These are phyloP conservation scores for Candida stauntonica DNA, from an alignment of 805 yeast species.

Conservation along the genomic window DNA sequence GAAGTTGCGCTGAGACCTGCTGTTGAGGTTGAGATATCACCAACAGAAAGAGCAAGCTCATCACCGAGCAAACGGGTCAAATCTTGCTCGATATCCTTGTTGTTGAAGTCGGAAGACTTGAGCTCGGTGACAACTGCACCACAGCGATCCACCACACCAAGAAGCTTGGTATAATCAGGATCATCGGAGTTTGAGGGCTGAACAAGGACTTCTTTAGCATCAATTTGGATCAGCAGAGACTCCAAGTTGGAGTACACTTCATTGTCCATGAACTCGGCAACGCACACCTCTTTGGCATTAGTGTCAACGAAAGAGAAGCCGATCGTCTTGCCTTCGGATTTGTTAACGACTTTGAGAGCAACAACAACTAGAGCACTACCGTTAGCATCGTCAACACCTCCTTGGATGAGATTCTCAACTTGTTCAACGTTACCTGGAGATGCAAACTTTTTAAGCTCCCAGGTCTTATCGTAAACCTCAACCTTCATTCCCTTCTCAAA, in stretches of 20 bases:
- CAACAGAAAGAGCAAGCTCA: constrained; percentile 49
- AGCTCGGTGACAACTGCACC: constrained; percentile 65
- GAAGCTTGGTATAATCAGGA: constrained; percentile 58
- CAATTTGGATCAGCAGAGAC: constrained; percentile 79
- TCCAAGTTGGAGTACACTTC: constrained; percentile 86
- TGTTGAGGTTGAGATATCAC: constrained; percentile 45
- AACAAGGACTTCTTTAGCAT: constrained; percentile 78
- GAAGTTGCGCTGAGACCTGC: constrained; percentile 58
- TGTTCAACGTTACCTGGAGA: constrained; percentile 88
- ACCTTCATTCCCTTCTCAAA: constrained; percentile 71
- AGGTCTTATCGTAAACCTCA: constrained; percentile 70
- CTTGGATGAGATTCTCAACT: constrained; percentile 61
- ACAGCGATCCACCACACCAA: constrained; percentile 72
- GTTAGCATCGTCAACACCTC: constrained; percentile 24
- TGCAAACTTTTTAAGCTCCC: constrained; percentile 57
- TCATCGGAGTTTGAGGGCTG: constrained; percentile 40
- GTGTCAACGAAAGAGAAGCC: constrained; percentile 83
- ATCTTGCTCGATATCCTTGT: constrained; percentile 74
- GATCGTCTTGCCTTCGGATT: constrained; percentile 42
- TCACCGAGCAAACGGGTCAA: constrained; percentile 63
- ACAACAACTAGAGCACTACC: constrained; percentile 52
- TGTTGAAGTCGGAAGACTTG: constrained; percentile 52
- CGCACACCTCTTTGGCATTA: constrained; percentile 58
- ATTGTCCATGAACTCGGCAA: constrained; percentile 80
- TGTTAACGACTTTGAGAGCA: constrained; percentile 32